Percentiles rank a stretch among this genome's conserved stretches.
Conservation (phyloP, 495 filamentous ascomycete species). For the Cairneyella variabilis region DNA sequence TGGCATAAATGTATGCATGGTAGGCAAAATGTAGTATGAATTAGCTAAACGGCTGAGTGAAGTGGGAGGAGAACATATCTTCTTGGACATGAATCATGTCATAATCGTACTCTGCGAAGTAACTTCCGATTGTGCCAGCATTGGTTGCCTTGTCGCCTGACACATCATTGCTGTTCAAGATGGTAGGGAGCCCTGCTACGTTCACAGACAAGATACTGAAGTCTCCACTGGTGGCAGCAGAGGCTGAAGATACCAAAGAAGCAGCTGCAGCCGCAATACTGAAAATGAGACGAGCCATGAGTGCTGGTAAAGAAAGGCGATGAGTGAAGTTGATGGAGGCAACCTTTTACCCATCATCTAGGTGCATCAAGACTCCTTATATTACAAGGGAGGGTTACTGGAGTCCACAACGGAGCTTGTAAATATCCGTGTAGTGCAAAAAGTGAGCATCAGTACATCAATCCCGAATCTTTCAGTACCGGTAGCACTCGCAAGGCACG, state of each 20-base stretch:
- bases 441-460: too few species aligned
- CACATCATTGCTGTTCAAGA: constrained; percentile 48
- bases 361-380: too few species aligned
- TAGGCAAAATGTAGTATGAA: constrained; percentile 56
- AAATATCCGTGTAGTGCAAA: too few species aligned
- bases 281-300: constrained; percentile 4
- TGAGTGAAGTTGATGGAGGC: too few species aligned
- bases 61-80: too few species aligned
- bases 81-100: constrained; percentile 61
- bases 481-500: too few species aligned
- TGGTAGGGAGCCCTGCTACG: constrained; percentile 54
- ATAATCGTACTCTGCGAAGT: constrained; percentile 47
- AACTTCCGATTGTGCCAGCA: constrained; percentile 41
- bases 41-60: too few species aligned
- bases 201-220: constrained; percentile 56
- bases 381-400: too few species aligned
- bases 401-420: too few species aligned
- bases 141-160: constrained; percentile 51
- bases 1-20: constrained; percentile 53
- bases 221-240: constrained; percentile 16
- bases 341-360: too few species aligned
- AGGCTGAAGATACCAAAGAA: neutral
- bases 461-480: too few species aligned
- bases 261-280: constrained; percentile 4
- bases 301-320: too few species aligned